These are phyloP conservation scores for Starmerella bombi DNA, from an alignment of 805 yeast genomes.

Conservation along the genomic window DNA sequence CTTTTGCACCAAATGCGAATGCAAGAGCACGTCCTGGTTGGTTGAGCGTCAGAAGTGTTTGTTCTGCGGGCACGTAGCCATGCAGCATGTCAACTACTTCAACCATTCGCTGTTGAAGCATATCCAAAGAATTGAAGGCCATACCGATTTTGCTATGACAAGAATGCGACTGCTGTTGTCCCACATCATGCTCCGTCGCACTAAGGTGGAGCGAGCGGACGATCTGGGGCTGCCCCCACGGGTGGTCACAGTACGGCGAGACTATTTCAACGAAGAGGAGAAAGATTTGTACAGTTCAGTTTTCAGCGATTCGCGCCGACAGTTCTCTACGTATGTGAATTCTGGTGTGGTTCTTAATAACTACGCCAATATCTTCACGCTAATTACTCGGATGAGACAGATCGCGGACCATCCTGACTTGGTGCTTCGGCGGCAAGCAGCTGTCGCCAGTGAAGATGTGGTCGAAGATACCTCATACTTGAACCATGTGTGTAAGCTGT, in stretches of 20 bases:
- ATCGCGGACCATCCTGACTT: constrained; percentile 97
- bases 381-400: constrained; percentile 95
- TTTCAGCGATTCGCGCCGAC: constrained; percentile 74
- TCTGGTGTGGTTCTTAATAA: constrained; percentile 94
- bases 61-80: constrained; percentile 76
- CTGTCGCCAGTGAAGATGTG: constrained; percentile 13
- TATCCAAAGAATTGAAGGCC: constrained; percentile 72
- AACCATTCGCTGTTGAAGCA: constrained; percentile 92
- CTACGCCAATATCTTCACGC: constrained; percentile 91
- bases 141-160: constrained; percentile 63
- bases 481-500: constrained; percentile 71
- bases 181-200: constrained; percentile 83
- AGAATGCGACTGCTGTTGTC: constrained; percentile 61
- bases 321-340: constrained; percentile 83
- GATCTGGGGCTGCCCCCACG: constrained; percentile 96
- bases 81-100: constrained; percentile 91
- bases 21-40: constrained; percentile 70
- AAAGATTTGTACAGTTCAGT: constrained; percentile 81
- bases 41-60: constrained; percentile 81
- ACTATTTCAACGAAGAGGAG: constrained; percentile 85
- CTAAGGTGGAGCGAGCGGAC: constrained; percentile 92
- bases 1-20: constrained; percentile 86
- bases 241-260: constrained; percentile 76
- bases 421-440: constrained; percentile 58
- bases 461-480: constrained; percentile 19